Conservation (phyloP, 2,329 filamentous ascomycete genomes). For the Cladophialophora immunda region DNA sequence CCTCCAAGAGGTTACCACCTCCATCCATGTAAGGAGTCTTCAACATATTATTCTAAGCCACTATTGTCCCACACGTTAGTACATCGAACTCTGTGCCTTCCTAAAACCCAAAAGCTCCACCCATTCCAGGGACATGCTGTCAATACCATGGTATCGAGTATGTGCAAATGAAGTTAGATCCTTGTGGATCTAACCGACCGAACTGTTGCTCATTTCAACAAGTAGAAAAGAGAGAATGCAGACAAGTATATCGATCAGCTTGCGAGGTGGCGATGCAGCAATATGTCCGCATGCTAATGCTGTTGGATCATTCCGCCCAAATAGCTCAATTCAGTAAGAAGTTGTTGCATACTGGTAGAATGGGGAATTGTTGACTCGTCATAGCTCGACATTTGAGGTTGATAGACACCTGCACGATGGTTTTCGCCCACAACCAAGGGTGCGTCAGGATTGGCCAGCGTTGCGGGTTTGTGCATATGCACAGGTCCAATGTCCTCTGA, state of each 20-base stretch:
- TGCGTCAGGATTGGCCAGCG: slow-evolving; percentile 5
- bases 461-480: slow-evolving; percentile 33
- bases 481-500: slow-evolving; percentile 32
- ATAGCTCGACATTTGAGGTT: slow-evolving; percentile 14
- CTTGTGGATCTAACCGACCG: neutral
- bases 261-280: neutral
- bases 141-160: neutral
- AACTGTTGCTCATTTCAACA: neutral
- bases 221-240: slow-evolving; percentile 6
- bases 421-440: slow-evolving; percentile 31
- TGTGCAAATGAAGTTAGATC: neutral
- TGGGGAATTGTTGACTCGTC: slow-evolving; percentile 39
- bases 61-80: neutral
- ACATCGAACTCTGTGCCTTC: neutral
- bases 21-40: neutral
- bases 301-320: slow-evolving; percentile 56
- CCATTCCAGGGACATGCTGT: neutral
- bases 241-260: neutral
- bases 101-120: neutral
- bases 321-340: slow-evolving; percentile 62
- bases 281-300: slow-evolving; percentile 43
- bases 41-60: neutral
- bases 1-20: neutral
- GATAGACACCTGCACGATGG: slow-evolving; percentile 33
- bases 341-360: slow-evolving; percentile 54